phyloP scores from a whole-genome alignment of 176 grass and related monocot species.

The Phoenix roebelenii region DNA sequence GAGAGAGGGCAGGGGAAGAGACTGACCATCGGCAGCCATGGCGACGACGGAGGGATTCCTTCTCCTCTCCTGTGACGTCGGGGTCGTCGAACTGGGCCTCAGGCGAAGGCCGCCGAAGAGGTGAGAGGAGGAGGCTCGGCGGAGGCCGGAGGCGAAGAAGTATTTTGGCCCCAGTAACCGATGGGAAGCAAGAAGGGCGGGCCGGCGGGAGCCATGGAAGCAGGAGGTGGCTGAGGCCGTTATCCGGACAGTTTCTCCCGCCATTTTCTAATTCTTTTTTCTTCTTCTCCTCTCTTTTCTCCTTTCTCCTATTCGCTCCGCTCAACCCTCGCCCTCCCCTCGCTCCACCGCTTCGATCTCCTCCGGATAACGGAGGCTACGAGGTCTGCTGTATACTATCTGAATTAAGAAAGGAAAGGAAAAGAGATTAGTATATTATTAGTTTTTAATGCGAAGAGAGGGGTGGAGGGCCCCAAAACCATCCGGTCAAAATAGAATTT shows the following conservation, averaged over 20 bases:
- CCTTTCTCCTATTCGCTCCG: conserved; percentile 4
- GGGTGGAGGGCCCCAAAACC: too few species aligned
- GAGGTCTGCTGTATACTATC: conserved; percentile 6
- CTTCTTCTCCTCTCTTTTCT: not conserved
- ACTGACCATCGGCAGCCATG: conserved; percentile 66
- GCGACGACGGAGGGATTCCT: conserved; percentile 50
- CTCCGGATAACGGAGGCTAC: conserved; percentile 35
- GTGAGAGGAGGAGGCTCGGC: conserved; percentile 22
- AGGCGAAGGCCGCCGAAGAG: conserved; percentile 25
- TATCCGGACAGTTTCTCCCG: conserved; percentile 42
- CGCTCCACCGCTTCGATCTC: not conserved
- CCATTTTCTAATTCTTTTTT: conserved; percentile 29
- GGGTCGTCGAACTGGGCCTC: conserved; percentile 2
- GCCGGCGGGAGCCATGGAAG: conserved; percentile 14
- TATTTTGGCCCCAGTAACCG: conserved; percentile 32
- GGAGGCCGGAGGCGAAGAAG: conserved; percentile 27
- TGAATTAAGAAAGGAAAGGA: too few species aligned
- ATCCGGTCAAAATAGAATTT: too few species aligned
- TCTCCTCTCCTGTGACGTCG: conserved; percentile 17
- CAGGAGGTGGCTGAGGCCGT: conserved; percentile 14
- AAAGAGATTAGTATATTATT: too few species aligned
- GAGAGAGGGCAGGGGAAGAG: not conserved
- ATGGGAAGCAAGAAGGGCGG: conserved; percentile 40
- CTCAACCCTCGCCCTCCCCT: not conserved
- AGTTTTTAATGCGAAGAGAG: too few species aligned